Conservation (phyloP, 495 filamentous ascomycete species). For the Cercophora sp. region DNA sequence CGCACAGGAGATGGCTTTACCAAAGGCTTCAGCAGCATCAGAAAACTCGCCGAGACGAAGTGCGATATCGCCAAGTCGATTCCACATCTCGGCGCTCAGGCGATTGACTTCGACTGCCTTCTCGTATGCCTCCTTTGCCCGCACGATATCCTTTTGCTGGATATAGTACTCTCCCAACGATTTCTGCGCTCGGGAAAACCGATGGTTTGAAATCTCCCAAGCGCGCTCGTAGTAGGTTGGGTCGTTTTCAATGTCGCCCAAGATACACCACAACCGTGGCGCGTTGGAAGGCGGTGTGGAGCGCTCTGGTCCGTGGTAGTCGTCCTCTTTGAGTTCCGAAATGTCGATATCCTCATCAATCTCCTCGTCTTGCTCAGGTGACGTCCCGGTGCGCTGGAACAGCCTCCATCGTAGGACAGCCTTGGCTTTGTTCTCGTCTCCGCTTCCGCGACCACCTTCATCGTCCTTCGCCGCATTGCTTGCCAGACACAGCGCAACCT, state of each 20-base stretch:
- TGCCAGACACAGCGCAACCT: conserved; percentile 83
- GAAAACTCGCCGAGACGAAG: conserved; percentile 72
- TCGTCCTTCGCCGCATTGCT: conserved; percentile 61
- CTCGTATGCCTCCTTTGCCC: conserved; percentile 72
- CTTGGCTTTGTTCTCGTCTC: conserved; percentile 72
- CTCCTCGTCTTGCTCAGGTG: conserved; percentile 30
- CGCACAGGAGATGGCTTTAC: conserved; percentile 56
- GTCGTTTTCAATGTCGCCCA: conserved; percentile 82
- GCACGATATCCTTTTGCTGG: conserved; percentile 55
- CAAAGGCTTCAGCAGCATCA: conserved; percentile 82
- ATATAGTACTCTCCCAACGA: conserved; percentile 78
- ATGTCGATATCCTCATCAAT: conserved; percentile 46
- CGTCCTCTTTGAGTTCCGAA: conserved; percentile 46
- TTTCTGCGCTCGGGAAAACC: conserved; percentile 83
- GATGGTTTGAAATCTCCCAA: conserved; percentile 77
- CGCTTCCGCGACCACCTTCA: conserved; percentile 44
- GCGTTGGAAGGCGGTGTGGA: conserved; percentile 73
- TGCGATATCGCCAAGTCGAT: conserved; percentile 80
- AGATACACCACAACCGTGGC: conserved; percentile 84
- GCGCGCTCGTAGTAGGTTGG: conserved; percentile 73
- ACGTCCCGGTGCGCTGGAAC: conserved; percentile 54
- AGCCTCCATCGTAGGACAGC: conserved; percentile 71
- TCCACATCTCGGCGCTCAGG: conserved; percentile 80
- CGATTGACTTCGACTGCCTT: conserved; percentile 74
- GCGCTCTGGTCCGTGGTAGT: conserved; percentile 56